Evolutionary conservation across 2,329 filamentous ascomycete genomes (phyloP).

Genomic region (Pseudofabraea citricarpa): DNA sequence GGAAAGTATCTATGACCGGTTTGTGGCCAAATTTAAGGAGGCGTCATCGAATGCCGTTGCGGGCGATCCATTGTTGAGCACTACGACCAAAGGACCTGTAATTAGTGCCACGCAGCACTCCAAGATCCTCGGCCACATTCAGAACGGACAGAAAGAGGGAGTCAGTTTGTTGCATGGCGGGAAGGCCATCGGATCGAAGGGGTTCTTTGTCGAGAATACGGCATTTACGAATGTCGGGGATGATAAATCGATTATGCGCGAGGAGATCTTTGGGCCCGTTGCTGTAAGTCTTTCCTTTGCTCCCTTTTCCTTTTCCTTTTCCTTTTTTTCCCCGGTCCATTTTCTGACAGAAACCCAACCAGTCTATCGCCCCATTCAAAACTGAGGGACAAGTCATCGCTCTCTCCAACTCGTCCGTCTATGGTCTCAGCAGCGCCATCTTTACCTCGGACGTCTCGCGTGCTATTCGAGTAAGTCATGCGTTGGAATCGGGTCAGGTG

Average conservation of each 20-base stretch:
- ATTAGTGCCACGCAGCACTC: neutral
- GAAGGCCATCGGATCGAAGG: neutral
- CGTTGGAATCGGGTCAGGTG: slow-evolving; percentile 42
- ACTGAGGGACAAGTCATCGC: slow-evolving; percentile 43
- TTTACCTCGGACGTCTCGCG: slow-evolving; percentile 43
- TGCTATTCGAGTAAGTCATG: slow-evolving; percentile 31
- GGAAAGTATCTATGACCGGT: slow-evolving; percentile 66
- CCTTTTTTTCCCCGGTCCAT: no score
- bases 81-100: neutral
- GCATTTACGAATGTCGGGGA: slow-evolving; percentile 51
- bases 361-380: slow-evolving; percentile 42
- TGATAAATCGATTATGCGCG: slow-evolving; percentile 51
- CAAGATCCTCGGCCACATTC: neutral
- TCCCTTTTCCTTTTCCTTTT: neutral
- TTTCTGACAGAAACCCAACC: no score
- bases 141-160: neutral
- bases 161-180: neutral
- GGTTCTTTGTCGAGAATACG: neutral
- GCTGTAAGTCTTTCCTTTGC: slow-evolving; percentile 19
- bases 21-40: slow-evolving; percentile 60
- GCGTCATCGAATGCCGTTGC: neutral
- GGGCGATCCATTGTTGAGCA: neutral
- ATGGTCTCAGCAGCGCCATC: slow-evolving; percentile 44
- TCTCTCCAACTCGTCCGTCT: slow-evolving; percentile 44
- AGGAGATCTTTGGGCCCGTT: slow-evolving; percentile 49